Evolutionary conservation across 1,284 basidiomycete species (phyloP).

Genomic region (Malassezia vespertilionis): DNA sequence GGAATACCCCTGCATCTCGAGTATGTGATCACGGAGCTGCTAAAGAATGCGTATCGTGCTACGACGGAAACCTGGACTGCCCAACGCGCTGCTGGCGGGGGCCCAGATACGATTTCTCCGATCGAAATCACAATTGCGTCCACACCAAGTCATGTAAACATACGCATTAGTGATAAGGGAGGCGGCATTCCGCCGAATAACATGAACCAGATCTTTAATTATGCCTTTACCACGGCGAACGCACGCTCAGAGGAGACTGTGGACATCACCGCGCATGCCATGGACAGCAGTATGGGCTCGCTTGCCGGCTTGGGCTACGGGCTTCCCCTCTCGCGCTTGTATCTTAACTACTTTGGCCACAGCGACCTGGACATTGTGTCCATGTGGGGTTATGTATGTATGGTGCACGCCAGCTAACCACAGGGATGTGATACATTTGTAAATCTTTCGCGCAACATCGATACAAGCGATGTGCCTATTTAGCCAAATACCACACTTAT

Average conservation of each 20-base stretch:
- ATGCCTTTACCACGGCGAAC: slow-evolving; percentile 74
- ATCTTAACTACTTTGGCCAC: slow-evolving; percentile 52
- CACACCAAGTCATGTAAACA: slow-evolving; percentile 57
- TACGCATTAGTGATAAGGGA: slow-evolving; percentile 72
- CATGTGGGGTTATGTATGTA: slow-evolving; percentile 20
- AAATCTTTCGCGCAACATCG: slow-evolving; percentile 29
- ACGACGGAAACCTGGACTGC: slow-evolving; percentile 50
- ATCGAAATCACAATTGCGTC: slow-evolving; percentile 61
- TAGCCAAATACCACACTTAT: no score
- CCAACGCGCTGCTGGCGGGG: neutral
- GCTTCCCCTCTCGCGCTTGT: slow-evolving; percentile 70
- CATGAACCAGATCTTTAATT: slow-evolving; percentile 70
- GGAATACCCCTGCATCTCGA: slow-evolving; percentile 80
- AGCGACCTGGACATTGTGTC: slow-evolving; percentile 19
- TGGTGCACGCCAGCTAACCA: neutral
- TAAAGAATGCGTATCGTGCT: slow-evolving; percentile 80
- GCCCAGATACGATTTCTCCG: slow-evolving; percentile 51
- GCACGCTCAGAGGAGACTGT: slow-evolving; percentile 58
- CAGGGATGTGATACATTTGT: slow-evolving; percentile 40
- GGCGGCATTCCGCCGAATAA: slow-evolving; percentile 67
- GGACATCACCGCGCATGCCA: slow-evolving; percentile 54
- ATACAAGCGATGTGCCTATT: slow-evolving; percentile 14
- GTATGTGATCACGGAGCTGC: slow-evolving; percentile 58
- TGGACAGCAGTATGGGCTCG: slow-evolving; percentile 64
- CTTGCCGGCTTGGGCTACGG: slow-evolving; percentile 63